Evolutionary conservation across 169 alveolate genomes (phyloP).

Genomic region (Plasmodium malariae): DNA sequence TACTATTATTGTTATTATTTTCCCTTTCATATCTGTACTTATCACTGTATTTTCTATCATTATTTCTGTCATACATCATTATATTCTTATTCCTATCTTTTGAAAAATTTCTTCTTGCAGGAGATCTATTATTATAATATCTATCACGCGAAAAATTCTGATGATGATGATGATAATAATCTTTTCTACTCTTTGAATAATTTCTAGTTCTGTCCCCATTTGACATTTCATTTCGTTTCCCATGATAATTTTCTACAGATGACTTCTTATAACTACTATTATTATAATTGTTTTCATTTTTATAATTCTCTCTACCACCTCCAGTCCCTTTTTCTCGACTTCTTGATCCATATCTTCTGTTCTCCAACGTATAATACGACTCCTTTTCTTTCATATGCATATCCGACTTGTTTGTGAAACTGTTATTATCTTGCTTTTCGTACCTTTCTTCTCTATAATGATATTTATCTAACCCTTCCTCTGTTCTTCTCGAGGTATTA

Average conservation of each 20-base stretch:
- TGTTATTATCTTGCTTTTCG: neutral
- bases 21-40: conserved; percentile 30
- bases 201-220: conserved; percentile 35
- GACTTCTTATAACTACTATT: conserved; percentile 4
- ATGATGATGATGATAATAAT: conserved; percentile 24
- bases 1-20: neutral
- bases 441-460: conserved; percentile 24
- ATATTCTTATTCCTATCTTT: conserved; percentile 33
- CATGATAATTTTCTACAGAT: conserved; percentile 15
- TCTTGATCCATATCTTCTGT: conserved; percentile 32
- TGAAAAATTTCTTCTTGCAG: conserved; percentile 25
- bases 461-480: conserved; percentile 18
- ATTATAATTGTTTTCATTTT: conserved; percentile 22
- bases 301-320: conserved; percentile 32
- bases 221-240: conserved; percentile 17
- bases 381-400: conserved; percentile 25
- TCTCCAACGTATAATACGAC: conserved; percentile 23
- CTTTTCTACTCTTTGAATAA: conserved; percentile 18
- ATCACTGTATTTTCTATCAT: conserved; percentile 15
- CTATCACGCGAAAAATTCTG: conserved; percentile 35
- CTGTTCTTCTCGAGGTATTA: neutral
- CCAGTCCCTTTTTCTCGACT: conserved; percentile 32
- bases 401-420: conserved; percentile 9
- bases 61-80: conserved; percentile 10
- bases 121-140: conserved; percentile 53